Evolutionary conservation across 1,284 basidiomycete species (phyloP), one percentile per base, ranked within the genome.

Genomic region (Heliocybe sulcata): DNA sequence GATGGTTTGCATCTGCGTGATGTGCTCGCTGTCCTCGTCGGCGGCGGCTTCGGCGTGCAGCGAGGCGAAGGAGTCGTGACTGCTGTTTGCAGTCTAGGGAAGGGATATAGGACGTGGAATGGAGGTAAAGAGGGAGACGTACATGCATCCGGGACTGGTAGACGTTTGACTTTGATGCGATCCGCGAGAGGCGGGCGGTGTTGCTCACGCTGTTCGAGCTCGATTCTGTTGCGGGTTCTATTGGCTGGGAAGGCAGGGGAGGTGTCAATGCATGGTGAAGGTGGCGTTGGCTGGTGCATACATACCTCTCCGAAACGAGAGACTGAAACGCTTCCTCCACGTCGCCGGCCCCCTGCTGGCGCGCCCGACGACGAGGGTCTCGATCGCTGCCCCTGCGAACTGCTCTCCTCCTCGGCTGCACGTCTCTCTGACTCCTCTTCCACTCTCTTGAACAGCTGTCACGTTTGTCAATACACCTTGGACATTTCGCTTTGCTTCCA

Each of bases 1-100:
- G 64, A 84, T 82, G 57, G 75, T 76, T 55, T 77, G 74, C 61
- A 86, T 74, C 59, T 79, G 79, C 2, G 80, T 83, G 54, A n/a
- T n/a, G 56, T 82, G 79, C 52, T 73, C 69, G 12, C 66, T 69
- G 53, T 68, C 60, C 27, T 69, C 73, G 53, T 72, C 63, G 45
- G 55, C 54, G 49, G 58, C 54, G 12, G 67, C 69, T 19, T 72
- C 71, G 2, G 64, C 67, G 10, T 66, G 38, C 38, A n/a, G 69
- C 35, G 79, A 81, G 16, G 73, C 75, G 56, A 83, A 71, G 3
- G 82, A 83, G 58, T 77, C 76, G 23, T 70, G 72, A 60, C 79
- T 80, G 55, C 67, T 72, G 52, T 76, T 74, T 75, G 80, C 54
- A 26, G 58, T 45, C 31, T 52, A 59, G 55, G 25, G 54, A 56